Conservation (phyloP, 108 stramenopile genomes). For the Nannochloropsis gaditana region DNA sequence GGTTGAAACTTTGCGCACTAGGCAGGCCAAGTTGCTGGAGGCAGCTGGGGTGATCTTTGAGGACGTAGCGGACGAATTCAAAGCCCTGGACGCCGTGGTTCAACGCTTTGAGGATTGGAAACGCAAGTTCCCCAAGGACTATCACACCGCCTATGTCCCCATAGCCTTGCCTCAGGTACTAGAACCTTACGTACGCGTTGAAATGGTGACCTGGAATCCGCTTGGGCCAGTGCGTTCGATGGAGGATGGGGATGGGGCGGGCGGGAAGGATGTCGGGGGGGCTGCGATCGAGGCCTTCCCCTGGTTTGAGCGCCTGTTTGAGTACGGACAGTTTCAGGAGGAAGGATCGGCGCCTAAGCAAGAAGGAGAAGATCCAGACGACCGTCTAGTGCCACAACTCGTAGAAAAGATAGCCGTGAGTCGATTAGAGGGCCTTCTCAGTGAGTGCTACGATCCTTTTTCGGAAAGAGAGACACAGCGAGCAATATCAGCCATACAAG, state of each 20-base stretch:
- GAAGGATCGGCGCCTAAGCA: neutral
- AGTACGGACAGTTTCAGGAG: neutral
- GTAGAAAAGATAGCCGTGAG: neutral
- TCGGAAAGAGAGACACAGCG: neutral
- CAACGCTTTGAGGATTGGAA: neutral
- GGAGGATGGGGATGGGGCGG: neutral
- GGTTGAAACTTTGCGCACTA: neutral
- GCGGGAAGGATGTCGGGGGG: neutral
- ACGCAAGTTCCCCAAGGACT: neutral
- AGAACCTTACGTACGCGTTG: neutral
- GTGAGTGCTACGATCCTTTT: neutral
- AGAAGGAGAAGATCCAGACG: neutral
- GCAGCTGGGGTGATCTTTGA: neutral
- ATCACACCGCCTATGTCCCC: neutral
- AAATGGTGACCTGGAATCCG: neutral
- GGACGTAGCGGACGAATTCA: neutral
- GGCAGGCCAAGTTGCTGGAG: slow-evolving; percentile 10
- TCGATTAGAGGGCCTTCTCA: neutral
- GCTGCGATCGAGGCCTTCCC: neutral
- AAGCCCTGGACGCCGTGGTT: neutral
- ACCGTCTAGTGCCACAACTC: neutral
- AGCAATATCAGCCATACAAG: neutral
- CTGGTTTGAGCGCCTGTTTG: slow-evolving; percentile 3
- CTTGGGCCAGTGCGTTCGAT: neutral
- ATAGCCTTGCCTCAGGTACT: neutral